Conservation (phyloP, 129 eudicot species). For the Artemisia annua region DNA sequence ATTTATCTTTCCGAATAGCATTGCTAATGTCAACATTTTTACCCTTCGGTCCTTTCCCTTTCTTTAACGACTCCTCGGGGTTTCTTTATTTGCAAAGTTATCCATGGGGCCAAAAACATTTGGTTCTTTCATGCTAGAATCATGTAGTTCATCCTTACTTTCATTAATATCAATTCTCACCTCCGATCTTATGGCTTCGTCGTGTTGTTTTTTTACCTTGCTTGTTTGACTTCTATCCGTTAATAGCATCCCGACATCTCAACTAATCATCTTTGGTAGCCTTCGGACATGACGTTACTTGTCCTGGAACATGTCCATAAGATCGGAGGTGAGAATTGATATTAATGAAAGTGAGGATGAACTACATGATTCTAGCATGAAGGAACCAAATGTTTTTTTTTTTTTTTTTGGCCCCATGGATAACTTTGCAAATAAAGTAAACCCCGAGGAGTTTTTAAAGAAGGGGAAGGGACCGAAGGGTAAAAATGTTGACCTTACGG, state of each 20-base stretch:
- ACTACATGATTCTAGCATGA: too few relatives aligned
- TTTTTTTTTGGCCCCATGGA: too few relatives aligned
- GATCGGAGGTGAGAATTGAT: too few relatives aligned
- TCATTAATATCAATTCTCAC: not conserved
- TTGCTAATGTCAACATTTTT: not conserved
- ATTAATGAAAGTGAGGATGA: too few relatives aligned
- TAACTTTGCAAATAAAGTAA: too few relatives aligned
- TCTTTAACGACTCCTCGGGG: not conserved
- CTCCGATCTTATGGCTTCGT: conserved; percentile 4
- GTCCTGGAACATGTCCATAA: not conserved
- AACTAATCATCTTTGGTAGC: not conserved
- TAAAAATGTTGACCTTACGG: too few relatives aligned
- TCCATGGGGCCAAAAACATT: not conserved
- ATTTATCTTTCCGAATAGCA: not conserved
- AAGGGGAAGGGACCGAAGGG: too few relatives aligned
- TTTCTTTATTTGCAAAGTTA: not conserved
- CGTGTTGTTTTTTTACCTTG: not conserved
- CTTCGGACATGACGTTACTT: not conserved
- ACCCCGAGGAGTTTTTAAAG: too few relatives aligned
- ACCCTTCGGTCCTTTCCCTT: not conserved
- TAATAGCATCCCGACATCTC: not conserved
- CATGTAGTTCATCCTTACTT: not conserved
- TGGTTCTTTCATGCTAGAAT: not conserved
- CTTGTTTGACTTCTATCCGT: not conserved
- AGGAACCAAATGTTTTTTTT: too few relatives aligned